Evolutionary conservation across 176 grass and related monocot species (phyloP).

Genomic region (Carex parvula): DNA sequence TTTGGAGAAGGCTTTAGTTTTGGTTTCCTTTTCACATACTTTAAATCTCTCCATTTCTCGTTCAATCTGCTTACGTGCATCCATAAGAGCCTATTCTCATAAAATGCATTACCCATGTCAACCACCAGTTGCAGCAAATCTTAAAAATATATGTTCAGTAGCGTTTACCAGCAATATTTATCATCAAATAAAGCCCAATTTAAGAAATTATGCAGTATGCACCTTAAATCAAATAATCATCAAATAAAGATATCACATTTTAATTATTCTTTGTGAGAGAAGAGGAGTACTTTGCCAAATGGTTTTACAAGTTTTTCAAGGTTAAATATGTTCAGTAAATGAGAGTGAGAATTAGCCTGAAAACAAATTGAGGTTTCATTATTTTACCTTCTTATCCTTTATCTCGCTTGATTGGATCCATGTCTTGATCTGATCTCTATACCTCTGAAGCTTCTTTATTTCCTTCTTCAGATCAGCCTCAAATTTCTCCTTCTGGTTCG

Average conservation of each 20-base stretch:
- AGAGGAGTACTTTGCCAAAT: neutral
- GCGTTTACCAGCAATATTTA: neutral
- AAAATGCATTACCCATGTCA: constrained; percentile 88
- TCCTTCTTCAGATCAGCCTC: constrained; percentile 99
- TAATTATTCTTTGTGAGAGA: neutral
- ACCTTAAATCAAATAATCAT: neutral
- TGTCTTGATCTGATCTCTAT: constrained; percentile 99
- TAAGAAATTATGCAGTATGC: neutral
- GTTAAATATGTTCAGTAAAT: neutral
- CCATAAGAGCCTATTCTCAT: constrained; percentile 99
- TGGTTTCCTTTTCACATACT: constrained; percentile 99
- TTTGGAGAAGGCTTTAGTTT: constrained; percentile 99
- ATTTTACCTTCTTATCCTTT: constrained; percentile 95
- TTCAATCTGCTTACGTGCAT: constrained; percentile 96
- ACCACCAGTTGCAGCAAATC: constrained; percentile 59
- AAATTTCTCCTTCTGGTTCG: constrained; percentile 99
- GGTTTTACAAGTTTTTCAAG: neutral
- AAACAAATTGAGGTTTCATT: neutral
- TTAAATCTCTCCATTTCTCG: constrained; percentile 99
- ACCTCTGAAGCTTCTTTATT: constrained; percentile 98
- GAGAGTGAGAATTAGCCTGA: neutral
- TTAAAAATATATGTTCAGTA: constrained; percentile 48
- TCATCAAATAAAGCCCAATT: neutral
- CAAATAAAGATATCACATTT: neutral
- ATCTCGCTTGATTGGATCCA: constrained; percentile 99